Evolutionary conservation across 1,284 basidiomycete species (phyloP).

Genomic region (Erythrobasidium hasegawianum): DNA sequence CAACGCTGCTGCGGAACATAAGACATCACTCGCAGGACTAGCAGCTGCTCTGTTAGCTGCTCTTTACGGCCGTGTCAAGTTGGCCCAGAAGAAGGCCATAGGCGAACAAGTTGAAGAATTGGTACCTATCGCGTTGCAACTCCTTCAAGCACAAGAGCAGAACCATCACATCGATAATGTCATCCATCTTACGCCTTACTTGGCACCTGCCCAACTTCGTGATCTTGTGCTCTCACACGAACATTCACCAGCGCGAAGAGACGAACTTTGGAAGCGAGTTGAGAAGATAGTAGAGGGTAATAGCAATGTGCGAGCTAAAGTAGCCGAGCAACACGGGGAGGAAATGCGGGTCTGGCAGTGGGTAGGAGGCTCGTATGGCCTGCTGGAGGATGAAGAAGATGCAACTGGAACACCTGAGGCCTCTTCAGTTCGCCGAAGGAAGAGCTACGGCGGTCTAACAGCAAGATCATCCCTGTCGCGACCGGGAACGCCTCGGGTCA

Average conservation of each 20-base stretch:
- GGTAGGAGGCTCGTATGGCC: slow-evolving; percentile 45
- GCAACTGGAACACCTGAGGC: background rate
- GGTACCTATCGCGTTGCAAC: slow-evolving; percentile 72
- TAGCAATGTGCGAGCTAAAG: slow-evolving; percentile 82
- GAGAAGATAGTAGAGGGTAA: slow-evolving; percentile 86
- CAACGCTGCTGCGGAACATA: slow-evolving; percentile 67
- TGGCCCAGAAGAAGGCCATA: slow-evolving; percentile 61
- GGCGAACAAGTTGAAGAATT: slow-evolving; percentile 67
- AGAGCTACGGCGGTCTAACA: slow-evolving; percentile 14
- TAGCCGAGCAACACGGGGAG: slow-evolving; percentile 80
- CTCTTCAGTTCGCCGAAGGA: slow-evolving; percentile 4
- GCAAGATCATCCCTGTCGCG: slow-evolving; percentile 17
- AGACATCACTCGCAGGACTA: slow-evolving; percentile 62
- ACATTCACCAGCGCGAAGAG: slow-evolving; percentile 65
- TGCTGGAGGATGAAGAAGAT: slow-evolving; percentile 1
- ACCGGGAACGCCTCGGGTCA: slow-evolving; percentile 17
- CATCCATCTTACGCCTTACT: slow-evolving; percentile 68
- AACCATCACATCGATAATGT: slow-evolving; percentile 80
- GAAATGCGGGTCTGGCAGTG: slow-evolving; percentile 57
- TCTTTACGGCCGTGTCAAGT: slow-evolving; percentile 52
- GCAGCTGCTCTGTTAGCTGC: slow-evolving; percentile 45
- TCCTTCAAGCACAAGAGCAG: slow-evolving; percentile 76
- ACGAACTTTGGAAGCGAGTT: slow-evolving; percentile 78
- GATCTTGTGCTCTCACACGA: slow-evolving; percentile 82
- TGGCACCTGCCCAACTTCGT: slow-evolving; percentile 84